Evolutionary conservation across 345 rosid species (phyloP).

Genomic region (Gossypium turneri): DNA sequence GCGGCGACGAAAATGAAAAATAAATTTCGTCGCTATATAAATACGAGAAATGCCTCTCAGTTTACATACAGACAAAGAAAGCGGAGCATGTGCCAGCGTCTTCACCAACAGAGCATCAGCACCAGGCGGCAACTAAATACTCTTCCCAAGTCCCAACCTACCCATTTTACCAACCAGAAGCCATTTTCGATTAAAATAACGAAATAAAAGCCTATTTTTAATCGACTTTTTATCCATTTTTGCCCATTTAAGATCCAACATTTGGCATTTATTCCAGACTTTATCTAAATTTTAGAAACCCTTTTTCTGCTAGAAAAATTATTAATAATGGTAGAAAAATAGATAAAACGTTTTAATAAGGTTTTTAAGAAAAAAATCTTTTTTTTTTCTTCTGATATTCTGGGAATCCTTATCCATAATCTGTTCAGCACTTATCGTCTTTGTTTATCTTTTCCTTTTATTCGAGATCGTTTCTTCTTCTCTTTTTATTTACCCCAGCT

Average conservation of each 20-base stretch:
- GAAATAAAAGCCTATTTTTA: not conserved
- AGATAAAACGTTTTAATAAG: not conserved
- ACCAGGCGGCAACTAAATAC: not conserved
- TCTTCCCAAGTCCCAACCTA: not conserved
- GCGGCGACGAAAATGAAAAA: constrained; percentile 18
- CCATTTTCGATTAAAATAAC: not conserved
- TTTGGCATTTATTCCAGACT: not conserved
- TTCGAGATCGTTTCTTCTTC: not conserved
- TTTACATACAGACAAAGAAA: not conserved
- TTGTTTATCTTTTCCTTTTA: not conserved
- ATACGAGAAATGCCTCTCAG: not conserved
- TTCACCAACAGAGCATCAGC: not conserved
- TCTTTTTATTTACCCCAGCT: too few species aligned
- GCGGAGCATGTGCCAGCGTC: not conserved
- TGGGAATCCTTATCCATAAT: constrained; percentile 48
- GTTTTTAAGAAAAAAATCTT: too few species aligned
- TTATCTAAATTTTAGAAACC: not conserved
- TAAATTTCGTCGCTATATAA: not conserved
- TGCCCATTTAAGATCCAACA: not conserved
- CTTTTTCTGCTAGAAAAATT: not conserved
- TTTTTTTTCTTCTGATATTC: constrained; percentile 34
- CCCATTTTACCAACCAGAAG: not conserved
- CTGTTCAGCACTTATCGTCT: constrained; percentile 10
- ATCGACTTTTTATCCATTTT: not conserved
- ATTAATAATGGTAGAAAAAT: not conserved